Evolutionary conservation across 495 filamentous ascomycete species (phyloP), one percentile per base, ranked within the genome.

Genomic region (Aspergillus coremiiformis): DNA sequence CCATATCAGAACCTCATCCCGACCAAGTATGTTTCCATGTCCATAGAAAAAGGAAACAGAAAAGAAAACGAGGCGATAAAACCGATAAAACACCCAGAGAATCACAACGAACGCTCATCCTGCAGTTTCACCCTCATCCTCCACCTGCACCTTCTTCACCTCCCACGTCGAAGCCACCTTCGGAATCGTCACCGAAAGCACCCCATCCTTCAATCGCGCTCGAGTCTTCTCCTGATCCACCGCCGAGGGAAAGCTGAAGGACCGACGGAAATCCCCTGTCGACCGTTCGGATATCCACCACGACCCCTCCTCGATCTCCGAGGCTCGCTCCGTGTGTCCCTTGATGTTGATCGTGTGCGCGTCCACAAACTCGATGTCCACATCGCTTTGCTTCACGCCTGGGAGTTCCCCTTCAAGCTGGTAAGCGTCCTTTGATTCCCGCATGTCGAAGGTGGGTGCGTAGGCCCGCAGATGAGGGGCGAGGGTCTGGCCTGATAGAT

Each of bases 341-440:
- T 74, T 72, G 66, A 94, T 76, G 47, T 78, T 75, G 5, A 95
- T 66, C 20, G 85, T 92, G 51, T 85, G 77, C 3, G 72, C 66
- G 67, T 93, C 88, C 39, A 78, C 78, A 75, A 90, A 92, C 64
- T 91, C 86, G 61, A 94, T 84, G 54, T 77, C 66, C 52, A 94
- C 61, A 59, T 92, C 75, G 47, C 87, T 79, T 62, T 86, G 82
- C 47, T 85, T 78, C 46, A 90, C 72, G 41, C 89, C 89, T 0
- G 89, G 87, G 1, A 94, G 78, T 69, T 94, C 89, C 62, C 87
- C 87, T 60, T 90, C 82, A 6, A 95, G 82, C 58, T 90, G 81
- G 70, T 90, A 95, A 55, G 67, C 62, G 4, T 79, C 64, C 51
- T 77, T 71, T 9, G 73, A 75, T 69, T 92, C 88, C 50, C 75